Percentiles rank a stretch among this genome's conserved stretches.
These are phyloP conservation scores for Babesia ovata DNA, from an alignment of 169 alveolate genomes.

Conservation along the genomic window DNA sequence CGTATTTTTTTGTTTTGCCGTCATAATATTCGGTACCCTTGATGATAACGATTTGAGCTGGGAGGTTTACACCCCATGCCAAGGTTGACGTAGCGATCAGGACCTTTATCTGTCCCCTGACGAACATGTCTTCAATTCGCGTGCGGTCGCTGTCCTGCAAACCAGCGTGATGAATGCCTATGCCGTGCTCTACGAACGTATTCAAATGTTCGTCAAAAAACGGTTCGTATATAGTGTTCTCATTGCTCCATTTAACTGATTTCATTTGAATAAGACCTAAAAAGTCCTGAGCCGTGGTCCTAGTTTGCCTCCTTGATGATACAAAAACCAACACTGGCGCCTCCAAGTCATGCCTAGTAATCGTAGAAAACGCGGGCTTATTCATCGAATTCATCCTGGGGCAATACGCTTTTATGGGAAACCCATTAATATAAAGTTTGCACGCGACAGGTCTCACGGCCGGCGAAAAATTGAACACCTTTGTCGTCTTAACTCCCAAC, in stretches of 20 bases:
- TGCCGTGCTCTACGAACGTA: constrained; percentile 90
- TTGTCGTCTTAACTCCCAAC: constrained; percentile 93
- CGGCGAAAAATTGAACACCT: constrained; percentile 97
- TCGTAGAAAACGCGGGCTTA: constrained; percentile 69
- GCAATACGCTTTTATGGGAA: constrained; percentile 78
- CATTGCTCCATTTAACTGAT: constrained; percentile 29
- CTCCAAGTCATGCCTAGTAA: constrained; percentile 86
- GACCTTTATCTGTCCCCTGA: constrained; percentile 90
- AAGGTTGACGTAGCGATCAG: constrained; percentile 97
- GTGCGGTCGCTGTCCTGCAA: constrained; percentile 85
- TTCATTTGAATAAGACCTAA: constrained; percentile 59
- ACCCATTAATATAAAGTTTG: constrained; percentile 94
- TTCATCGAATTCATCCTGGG: constrained; percentile 79
- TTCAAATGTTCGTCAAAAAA: constrained; percentile 87
- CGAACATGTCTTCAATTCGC: constrained; percentile 94
- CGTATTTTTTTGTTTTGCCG: constrained; percentile 71
- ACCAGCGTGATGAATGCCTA: constrained; percentile 83
- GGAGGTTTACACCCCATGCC: constrained; percentile 99
- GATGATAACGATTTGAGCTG: constrained; percentile 97
- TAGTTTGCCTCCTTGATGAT: constrained; percentile 96
- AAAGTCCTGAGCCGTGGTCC: constrained; percentile 94
- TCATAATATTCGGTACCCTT: constrained; percentile 85
- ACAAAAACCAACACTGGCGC: constrained; percentile 97
- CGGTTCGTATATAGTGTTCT: constrained; percentile 23
- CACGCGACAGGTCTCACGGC: constrained; percentile 98